Evolutionary conservation across 2,329 filamentous ascomycete species (phyloP).

Genomic region (Periconia sp.): DNA sequence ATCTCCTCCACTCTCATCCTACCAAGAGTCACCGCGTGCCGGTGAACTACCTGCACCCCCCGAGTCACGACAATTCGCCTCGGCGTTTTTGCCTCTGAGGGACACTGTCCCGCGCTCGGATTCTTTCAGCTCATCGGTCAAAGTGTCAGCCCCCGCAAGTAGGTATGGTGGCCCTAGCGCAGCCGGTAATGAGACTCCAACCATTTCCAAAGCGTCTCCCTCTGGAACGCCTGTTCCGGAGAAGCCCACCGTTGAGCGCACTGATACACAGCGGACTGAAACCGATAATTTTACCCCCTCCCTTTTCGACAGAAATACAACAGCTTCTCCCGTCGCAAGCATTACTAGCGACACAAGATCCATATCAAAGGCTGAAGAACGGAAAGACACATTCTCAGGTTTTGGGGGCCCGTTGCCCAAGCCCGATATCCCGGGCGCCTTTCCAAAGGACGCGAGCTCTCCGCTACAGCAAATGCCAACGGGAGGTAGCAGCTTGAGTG

Average conservation of each 20-base stretch:
- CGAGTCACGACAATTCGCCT: conserved; percentile 78
- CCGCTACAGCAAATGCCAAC: conserved; percentile 57
- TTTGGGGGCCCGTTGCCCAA: conserved; percentile 41
- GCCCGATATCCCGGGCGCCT: conserved; percentile 55
- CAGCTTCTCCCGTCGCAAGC: conserved; percentile 48
- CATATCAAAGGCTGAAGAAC: conserved; percentile 40
- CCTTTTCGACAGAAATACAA: conserved; percentile 45
- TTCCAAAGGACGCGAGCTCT: conserved; percentile 49
- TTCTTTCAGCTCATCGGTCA: conserved; percentile 77
- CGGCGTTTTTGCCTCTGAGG: conserved; percentile 74
- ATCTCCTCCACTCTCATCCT: conserved; percentile 64
- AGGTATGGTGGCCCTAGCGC: conserved; percentile 60
- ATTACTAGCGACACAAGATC: conserved; percentile 47
- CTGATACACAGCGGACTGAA: conserved; percentile 42
- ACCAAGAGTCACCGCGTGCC: conserved; percentile 61
- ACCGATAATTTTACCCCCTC: conserved; percentile 43
- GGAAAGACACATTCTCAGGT: conserved; percentile 48
- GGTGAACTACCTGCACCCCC: conserved; percentile 69
- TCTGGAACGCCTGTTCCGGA: conserved; percentile 62
- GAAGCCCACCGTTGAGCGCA: conserved; percentile 43
- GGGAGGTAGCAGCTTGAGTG: conserved; percentile 55
- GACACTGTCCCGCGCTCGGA: conserved; percentile 63
- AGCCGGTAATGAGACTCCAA: conserved; percentile 56
- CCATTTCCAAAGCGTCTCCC: conserved; percentile 48
- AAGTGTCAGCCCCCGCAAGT: conserved; percentile 75